A percentile compares a stretch with the other conserved stretches of the same genome.
Conservation (phyloP, 208 protist species). For the Wallacemonas rigidus region DNA sequence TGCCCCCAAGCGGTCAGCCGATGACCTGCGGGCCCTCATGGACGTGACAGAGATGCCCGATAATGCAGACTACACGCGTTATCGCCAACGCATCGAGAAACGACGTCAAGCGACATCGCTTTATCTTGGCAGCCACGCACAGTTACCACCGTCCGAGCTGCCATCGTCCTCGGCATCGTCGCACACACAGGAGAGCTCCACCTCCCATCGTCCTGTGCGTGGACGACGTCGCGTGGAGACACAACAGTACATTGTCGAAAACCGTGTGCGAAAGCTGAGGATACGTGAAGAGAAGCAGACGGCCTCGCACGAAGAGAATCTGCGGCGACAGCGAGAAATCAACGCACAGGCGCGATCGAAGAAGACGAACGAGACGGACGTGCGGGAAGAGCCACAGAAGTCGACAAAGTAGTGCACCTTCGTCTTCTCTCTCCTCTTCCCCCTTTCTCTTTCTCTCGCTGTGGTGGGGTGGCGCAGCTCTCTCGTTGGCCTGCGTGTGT, state of each 20-base stretch:
- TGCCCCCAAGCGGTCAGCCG: conserved; percentile 32
- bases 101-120: conserved; percentile 46
- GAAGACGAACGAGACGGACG: neutral
- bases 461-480: too few species aligned
- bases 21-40: conserved; percentile 67
- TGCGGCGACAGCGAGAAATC: conserved; percentile 7
- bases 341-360: neutral
- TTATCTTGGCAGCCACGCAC: conserved; percentile 19
- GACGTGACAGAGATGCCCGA: conserved; percentile 63
- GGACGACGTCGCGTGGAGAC: conserved; percentile 19
- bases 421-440: neutral
- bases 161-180: neutral
- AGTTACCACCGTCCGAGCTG: neutral
- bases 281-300: conserved; percentile 49
- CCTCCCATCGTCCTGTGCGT: neutral
- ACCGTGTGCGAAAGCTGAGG: conserved; percentile 61
- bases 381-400: neutral
- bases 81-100: conserved; percentile 54
- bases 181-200: neutral
- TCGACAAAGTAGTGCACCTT: neutral
- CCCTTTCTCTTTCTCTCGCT: neutral
- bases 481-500: neutral
- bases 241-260: conserved; percentile 59
- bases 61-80: conserved; percentile 73
- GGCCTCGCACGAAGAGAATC: conserved; percentile 32